A percentile compares a stretch with the other conserved stretches of the same genome.
These are phyloP conservation scores for Chaetomidium leptoderma DNA, from an alignment of 495 filamentous ascomycete genomes.

Conservation along the genomic window DNA sequence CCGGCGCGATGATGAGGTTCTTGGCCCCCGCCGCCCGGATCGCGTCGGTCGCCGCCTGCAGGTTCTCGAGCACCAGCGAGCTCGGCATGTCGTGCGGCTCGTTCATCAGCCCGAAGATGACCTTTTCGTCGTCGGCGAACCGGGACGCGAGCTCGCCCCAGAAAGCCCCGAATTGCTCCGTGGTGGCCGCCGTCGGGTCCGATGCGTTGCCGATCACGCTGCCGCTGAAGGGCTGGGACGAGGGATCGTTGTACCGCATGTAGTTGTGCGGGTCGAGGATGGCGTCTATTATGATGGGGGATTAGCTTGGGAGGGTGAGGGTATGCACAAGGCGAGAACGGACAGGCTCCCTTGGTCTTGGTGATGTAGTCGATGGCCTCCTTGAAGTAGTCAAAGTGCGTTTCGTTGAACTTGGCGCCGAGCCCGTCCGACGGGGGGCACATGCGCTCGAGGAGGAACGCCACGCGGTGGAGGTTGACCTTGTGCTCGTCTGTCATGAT, in stretches of 20 bases:
- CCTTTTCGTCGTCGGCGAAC: conserved; percentile 47
- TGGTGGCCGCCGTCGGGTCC: conserved; percentile 42
- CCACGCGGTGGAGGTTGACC: conserved; percentile 50
- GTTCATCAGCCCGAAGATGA: conserved; percentile 50
- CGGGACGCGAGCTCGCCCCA: conserved; percentile 50
- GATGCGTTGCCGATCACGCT: conserved; percentile 49
- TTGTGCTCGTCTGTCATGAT: conserved; percentile 46
- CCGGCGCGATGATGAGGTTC: conserved; percentile 48
- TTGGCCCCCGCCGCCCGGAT: conserved; percentile 43
- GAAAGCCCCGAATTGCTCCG: conserved; percentile 48
- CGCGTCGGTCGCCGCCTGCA: conserved; percentile 49
- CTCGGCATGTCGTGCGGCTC: conserved; percentile 52
- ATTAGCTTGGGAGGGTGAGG: no score
- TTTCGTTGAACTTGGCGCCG: conserved; percentile 51
- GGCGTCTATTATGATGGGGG: conserved; percentile 28
- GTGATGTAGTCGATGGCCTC: conserved; percentile 51
- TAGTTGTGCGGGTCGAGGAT: conserved; percentile 56
- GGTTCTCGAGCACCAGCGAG: conserved; percentile 42
- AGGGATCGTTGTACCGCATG: conserved; percentile 53
- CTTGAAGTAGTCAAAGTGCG: conserved; percentile 47
- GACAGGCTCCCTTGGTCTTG: conserved; percentile 43
- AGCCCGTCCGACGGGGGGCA: conserved; percentile 45
- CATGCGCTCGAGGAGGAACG: conserved; percentile 54
- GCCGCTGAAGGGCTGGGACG: conserved; percentile 45
- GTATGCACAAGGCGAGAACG: conserved; percentile 3